phyloP scores from a whole-genome alignment of 306 rosid genomes.

The Dalbergia cultrata region DNA sequence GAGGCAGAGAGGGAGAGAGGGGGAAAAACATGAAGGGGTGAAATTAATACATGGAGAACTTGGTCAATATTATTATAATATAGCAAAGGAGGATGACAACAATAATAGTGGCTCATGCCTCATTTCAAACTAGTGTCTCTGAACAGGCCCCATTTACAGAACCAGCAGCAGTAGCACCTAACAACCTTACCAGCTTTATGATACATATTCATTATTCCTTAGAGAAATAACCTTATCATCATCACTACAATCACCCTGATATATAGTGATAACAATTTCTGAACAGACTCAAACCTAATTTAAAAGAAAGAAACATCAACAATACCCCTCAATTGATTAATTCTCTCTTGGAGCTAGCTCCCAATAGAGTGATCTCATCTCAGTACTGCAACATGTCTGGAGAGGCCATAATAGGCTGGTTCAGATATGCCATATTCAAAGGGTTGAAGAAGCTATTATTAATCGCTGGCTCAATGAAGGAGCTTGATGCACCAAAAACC shows the following conservation, averaged over 20 bases:
- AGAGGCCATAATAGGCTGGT: slow-evolving; percentile 78
- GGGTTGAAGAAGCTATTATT: slow-evolving; percentile 59
- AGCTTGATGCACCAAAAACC: slow-evolving; percentile 38
- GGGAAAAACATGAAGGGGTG: not conserved
- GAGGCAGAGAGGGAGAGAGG: too few relatives aligned
- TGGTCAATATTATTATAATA: slow-evolving; percentile 39
- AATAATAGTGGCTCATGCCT: slow-evolving; percentile 27
- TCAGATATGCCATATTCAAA: slow-evolving; percentile 53
- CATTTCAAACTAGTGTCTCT: slow-evolving; percentile 9
- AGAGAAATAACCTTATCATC: not conserved
- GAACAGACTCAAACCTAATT: slow-evolving; percentile 42
- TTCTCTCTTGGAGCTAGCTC: not conserved
- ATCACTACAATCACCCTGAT: slow-evolving; percentile 35
- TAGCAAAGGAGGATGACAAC: slow-evolving; percentile 30
- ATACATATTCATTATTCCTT: slow-evolving; percentile 57
- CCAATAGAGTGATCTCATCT: slow-evolving; percentile 11
- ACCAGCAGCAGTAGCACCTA: slow-evolving; percentile 31
- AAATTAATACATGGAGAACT: not conserved
- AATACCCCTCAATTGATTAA: slow-evolving; percentile 23
- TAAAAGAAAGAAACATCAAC: not conserved
- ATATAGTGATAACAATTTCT: slow-evolving; percentile 42
- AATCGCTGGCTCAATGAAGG: slow-evolving; percentile 51
- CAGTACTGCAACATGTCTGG: slow-evolving; percentile 64
- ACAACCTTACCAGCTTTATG: slow-evolving; percentile 32
- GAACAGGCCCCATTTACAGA: slow-evolving; percentile 53